Percentiles rank a stretch among this genome's conserved stretches.
Conservation (phyloP, 441 rosid genomes). For the Rhodomyrtus psidioides region DNA sequence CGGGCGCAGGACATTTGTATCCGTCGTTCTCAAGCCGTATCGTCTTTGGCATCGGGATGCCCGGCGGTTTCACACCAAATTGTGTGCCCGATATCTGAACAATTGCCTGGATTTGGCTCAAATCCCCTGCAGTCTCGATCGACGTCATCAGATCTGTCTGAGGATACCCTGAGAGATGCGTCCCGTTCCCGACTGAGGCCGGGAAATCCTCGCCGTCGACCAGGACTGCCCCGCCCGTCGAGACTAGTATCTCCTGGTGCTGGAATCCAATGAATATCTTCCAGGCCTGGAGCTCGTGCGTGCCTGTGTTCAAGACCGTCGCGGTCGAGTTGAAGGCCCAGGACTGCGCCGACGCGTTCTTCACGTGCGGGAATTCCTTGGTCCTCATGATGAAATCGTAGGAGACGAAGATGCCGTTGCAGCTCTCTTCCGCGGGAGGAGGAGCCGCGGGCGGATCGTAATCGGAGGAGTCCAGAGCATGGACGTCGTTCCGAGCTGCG, state of each 20-base stretch:
- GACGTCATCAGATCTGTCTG: conserved; percentile 2
- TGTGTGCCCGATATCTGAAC: conserved; percentile 1
- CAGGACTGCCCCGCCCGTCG: neutral
- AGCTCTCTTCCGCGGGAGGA: neutral
- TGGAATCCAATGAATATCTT: conserved; percentile 14
- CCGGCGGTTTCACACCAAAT: conserved; percentile 7
- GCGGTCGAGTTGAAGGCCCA: conserved; percentile 7
- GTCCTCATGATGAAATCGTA: neutral
- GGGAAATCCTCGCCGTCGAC: neutral
- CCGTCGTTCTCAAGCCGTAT: conserved; percentile 6
- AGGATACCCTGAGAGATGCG: neutral
- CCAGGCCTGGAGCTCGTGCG: conserved; percentile 3
- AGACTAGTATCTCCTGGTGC: conserved; percentile 10
- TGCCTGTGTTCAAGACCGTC: conserved; percentile 2
- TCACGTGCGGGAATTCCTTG: conserved; percentile 4
- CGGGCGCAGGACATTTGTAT: conserved; percentile 1
- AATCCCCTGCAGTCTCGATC: conserved; percentile 2
- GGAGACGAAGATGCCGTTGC: conserved; percentile 4
- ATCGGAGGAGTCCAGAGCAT: neutral
- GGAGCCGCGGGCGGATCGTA: neutral
- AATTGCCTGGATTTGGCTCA: neutral
- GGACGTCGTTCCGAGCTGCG: neutral
- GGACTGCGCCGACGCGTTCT: neutral
- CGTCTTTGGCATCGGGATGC: conserved; percentile 5
- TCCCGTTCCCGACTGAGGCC: neutral